These are phyloP conservation scores for Wickerhamiella nectarea DNA, from an alignment of 805 yeast genomes.

Conservation along the genomic window DNA sequence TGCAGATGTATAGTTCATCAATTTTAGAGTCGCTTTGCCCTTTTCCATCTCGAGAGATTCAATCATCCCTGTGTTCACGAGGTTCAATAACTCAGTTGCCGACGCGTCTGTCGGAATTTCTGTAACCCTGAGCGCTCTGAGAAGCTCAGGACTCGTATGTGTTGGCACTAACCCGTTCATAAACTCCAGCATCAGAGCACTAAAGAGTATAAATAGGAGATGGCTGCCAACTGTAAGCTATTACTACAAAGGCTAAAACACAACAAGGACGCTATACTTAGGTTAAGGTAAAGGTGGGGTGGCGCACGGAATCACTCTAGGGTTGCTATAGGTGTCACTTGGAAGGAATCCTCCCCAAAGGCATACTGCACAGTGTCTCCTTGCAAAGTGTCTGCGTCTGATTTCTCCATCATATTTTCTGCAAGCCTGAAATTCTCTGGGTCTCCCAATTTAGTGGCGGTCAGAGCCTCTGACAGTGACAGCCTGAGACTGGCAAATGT, in stretches of 20 bases:
- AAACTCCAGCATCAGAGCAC: background rate
- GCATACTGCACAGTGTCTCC: background rate
- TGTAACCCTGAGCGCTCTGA: slow-evolving; percentile 79
- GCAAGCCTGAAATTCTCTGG: background rate
- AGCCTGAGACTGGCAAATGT: background rate
- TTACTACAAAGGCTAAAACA: background rate
- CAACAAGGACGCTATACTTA: too few species aligned
- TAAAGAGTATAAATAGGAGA: background rate
- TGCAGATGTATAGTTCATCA: slow-evolving; percentile 79
- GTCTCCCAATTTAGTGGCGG: background rate
- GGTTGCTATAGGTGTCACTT: background rate
- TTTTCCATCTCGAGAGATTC: slow-evolving; percentile 74
- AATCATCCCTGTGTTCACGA: slow-evolving; percentile 80
- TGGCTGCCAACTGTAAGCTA: background rate
- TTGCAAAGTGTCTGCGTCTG: background rate
- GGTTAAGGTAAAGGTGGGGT: too few species aligned
- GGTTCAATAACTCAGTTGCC: slow-evolving; percentile 71
- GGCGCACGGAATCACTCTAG: too few species aligned
- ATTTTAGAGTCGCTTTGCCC: slow-evolving; percentile 67
- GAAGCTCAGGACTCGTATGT: slow-evolving; percentile 11
- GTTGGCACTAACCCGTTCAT: slow-evolving; percentile 6
- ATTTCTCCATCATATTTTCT: background rate
- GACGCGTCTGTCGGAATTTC: slow-evolving; percentile 73
- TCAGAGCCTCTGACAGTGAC: background rate
- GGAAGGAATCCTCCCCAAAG: background rate